Evolutionary conservation across 2,329 filamentous ascomycete species (phyloP), one percentile per base, ranked within the genome.

Genomic region (Pleomassaria siparia): DNA sequence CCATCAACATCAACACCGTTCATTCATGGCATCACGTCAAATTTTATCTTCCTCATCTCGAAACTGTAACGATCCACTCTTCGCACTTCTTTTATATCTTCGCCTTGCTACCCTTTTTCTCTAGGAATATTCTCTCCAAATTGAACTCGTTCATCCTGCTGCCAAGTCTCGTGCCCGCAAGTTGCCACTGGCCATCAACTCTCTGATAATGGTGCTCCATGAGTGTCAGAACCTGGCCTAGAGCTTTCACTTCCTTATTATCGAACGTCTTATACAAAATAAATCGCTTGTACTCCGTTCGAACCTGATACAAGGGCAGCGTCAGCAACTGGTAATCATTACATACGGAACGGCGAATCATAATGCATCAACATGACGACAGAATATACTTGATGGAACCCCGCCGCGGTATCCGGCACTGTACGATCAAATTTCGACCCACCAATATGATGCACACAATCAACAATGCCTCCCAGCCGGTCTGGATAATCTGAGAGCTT

Each of bases 391-490:
- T 51, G 49, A 43, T 51, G 49, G 26, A 37, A 51, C 8, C 49
- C 45, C 3, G 46, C 40, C 29, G 49, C 42, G 15, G 13, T 45
- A 43, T 51, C 37, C 10, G 41, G 41, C 6, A 41, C 45, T 9
- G 45, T 49, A 15, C 45, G 49, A 40, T 51, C 45, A 30, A 43
- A 49, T 28, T 49, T 51, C 11, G 35, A 45, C 9, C 41, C 45
- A 13, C 45, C 45, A 30, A 51, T 51, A 21, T 46, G 49, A 26
- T 51, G 49, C 18, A 51, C 43, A 24, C 45, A 48, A 43, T 49
- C 49, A n/a, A 49, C 49, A 13, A 46, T 48, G 12, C 46, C 43
- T 13, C 49, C 45, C 10, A 49, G n/a, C 22, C 42, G 13, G 18
- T 49, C 32, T 10, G 21, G 18, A 33, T 41, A 30, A 16, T 24